These are phyloP conservation scores for Xylaria telfairii DNA, from an alignment of 495 filamentous ascomycete species.

Conservation along the genomic window DNA sequence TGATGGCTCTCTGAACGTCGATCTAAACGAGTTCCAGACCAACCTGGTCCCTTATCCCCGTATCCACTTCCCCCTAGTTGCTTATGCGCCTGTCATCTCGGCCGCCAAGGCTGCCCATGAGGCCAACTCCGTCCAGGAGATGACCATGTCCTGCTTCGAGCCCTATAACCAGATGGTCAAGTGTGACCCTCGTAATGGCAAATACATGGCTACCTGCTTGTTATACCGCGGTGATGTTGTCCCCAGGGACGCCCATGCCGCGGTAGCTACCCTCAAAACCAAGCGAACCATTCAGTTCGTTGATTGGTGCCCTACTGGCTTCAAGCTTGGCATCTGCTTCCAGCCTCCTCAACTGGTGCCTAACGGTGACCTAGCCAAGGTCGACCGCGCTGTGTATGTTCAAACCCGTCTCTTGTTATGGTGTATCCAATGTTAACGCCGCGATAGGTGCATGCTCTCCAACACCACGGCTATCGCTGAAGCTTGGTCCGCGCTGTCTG, in stretches of 20 bases:
- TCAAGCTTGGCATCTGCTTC: slow-evolving; percentile 99
- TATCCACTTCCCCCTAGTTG: slow-evolving; percentile 98
- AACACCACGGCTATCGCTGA: slow-evolving; percentile 99
- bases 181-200: slow-evolving; percentile 97
- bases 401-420: not conserved
- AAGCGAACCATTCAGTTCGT: slow-evolving; percentile 99
- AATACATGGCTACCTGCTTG: slow-evolving; percentile 99
- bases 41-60: slow-evolving; percentile 98
- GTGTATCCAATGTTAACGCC: slow-evolving; percentile 33
- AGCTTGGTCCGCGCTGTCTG: slow-evolving; percentile 95
- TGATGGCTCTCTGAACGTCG: slow-evolving; percentile 98
- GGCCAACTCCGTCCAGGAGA: slow-evolving; percentile 85
- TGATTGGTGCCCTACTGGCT: slow-evolving; percentile 99
- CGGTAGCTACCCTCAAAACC: slow-evolving; percentile 95
- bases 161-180: slow-evolving; percentile 97
- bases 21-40: slow-evolving; percentile 99
- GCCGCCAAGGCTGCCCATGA: slow-evolving; percentile 94
- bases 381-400: slow-evolving; percentile 95
- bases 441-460: slow-evolving; percentile 90
- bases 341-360: slow-evolving; percentile 94
- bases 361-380: slow-evolving; percentile 95
- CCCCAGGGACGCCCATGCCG: slow-evolving; percentile 89
- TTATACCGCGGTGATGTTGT: slow-evolving; percentile 99
- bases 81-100: slow-evolving; percentile 93
- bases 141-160: slow-evolving; percentile 87